Evolutionary conservation across 352 stramenopile species (phyloP).

Genomic region (Pythium volutum): DNA sequence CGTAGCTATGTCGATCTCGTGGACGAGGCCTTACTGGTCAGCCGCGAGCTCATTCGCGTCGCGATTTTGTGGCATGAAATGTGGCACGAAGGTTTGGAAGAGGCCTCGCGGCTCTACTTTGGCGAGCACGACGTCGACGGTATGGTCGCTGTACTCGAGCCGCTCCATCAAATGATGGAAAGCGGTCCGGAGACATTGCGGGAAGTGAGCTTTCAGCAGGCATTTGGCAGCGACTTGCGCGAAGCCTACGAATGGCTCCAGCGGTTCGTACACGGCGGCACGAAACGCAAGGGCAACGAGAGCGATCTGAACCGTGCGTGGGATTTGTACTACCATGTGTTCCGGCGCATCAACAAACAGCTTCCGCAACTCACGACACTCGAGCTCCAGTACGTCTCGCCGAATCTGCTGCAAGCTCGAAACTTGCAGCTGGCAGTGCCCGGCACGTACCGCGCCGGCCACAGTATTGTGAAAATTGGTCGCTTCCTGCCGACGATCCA

Average conservation of each 20-base stretch:
- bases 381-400: conserved; percentile 96
- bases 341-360: conserved; percentile 91
- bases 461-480: conserved; percentile 82
- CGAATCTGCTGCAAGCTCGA: conserved; percentile 91
- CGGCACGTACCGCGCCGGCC: conserved; percentile 81
- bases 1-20: conserved; percentile 94
- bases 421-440: conserved; percentile 97
- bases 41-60: conserved; percentile 98
- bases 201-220: conserved; percentile 83
- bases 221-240: conserved; percentile 92
- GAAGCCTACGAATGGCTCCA: conserved; percentile 83
- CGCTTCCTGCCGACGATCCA: conserved; percentile 94
- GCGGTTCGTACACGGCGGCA: conserved; percentile 44
- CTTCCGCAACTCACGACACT: conserved; percentile 96
- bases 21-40: conserved; percentile 95
- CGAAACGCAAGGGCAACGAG: conserved; percentile 47
- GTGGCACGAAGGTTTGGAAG: conserved; percentile 98
- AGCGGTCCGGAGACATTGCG: conserved; percentile 74
- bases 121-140: conserved; percentile 95
- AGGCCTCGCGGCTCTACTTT: conserved; percentile 97
- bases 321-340: conserved; percentile 99
- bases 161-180: conserved; percentile 93
- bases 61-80: conserved; percentile 99
- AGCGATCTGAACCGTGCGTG: conserved; percentile 91
- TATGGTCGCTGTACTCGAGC: conserved; percentile 96